phyloP scores from a whole-genome alignment of 1,284 basidiomycete species.

The Leccinum subspadiceum region DNA sequence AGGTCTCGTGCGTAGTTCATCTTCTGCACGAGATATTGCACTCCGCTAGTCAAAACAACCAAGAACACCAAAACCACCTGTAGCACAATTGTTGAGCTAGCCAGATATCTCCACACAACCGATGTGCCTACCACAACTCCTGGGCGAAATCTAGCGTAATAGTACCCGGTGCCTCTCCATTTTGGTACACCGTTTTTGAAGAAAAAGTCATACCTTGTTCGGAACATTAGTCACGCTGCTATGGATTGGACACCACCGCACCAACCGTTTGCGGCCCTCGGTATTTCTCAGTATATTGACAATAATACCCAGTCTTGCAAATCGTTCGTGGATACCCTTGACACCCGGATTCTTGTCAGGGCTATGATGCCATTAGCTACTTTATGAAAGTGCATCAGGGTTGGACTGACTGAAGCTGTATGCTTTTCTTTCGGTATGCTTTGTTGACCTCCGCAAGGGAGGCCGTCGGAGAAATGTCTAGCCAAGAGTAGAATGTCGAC shows the following conservation, averaged over 20 bases:
- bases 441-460: constrained; percentile 74
- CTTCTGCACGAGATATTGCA: constrained; percentile 79
- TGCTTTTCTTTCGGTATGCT: constrained; percentile 87
- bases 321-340: constrained; percentile 80
- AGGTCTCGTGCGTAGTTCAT: constrained; percentile 77
- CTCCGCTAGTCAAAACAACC: constrained; percentile 62
- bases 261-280: constrained; percentile 76
- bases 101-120: neutral
- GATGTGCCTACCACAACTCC: constrained; percentile 65
- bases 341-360: constrained; percentile 91
- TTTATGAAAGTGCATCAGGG: neutral
- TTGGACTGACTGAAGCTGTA: constrained; percentile 76
- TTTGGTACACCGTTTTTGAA: constrained; percentile 88
- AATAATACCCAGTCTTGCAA: constrained; percentile 86
- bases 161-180: constrained; percentile 88
- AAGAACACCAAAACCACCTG: constrained; percentile 73
- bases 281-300: constrained; percentile 74
- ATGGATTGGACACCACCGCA: constrained; percentile 16
- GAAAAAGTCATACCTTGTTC: constrained; percentile 80
- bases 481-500: constrained; percentile 87
- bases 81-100: constrained; percentile 1
- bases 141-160: constrained; percentile 90
- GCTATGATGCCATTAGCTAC: constrained; percentile 42
- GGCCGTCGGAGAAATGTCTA: constrained; percentile 72
- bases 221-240: constrained; percentile 4